Percentiles rank a stretch among this genome's conserved stretches.
Conservation (phyloP, 2,329 filamentous ascomycete genomes). For the Neofusicoccum parvum region DNA sequence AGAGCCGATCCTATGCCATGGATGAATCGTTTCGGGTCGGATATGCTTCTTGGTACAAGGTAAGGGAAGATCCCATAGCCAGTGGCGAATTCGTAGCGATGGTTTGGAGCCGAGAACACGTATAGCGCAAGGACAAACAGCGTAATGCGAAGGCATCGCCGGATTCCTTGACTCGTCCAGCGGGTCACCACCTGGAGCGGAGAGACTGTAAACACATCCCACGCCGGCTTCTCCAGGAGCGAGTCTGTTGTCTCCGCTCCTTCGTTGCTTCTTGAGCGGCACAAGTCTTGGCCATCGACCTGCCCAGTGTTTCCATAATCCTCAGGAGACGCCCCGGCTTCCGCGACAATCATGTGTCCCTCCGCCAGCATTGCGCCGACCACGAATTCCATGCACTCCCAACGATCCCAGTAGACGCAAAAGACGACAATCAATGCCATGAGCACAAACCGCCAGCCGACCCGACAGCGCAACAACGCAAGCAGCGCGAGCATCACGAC, state of each 20-base stretch:
- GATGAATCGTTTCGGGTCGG: neutral
- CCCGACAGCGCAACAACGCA: constrained; percentile 19
- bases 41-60: neutral
- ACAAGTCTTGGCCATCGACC: neutral
- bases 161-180: neutral
- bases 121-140: neutral
- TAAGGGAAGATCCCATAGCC: neutral
- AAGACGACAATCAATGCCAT: neutral
- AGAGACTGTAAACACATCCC: neutral
- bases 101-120: neutral
- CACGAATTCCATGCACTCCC: constrained; percentile 1
- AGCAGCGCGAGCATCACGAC: constrained; percentile 48
- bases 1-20: neutral
- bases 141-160: neutral
- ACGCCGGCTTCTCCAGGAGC: neutral
- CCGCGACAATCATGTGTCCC: neutral
- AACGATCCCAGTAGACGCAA: neutral
- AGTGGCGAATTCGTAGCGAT: neutral
- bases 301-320: neutral
- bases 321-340: neutral
- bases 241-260: neutral
- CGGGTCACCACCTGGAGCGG: neutral
- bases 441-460: neutral
- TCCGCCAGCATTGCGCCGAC: neutral
- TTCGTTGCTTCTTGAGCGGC: neutral